These are phyloP conservation scores for Cotoneaster glaucophyllus DNA, from an alignment of 306 rosid species.

Conservation along the genomic window DNA sequence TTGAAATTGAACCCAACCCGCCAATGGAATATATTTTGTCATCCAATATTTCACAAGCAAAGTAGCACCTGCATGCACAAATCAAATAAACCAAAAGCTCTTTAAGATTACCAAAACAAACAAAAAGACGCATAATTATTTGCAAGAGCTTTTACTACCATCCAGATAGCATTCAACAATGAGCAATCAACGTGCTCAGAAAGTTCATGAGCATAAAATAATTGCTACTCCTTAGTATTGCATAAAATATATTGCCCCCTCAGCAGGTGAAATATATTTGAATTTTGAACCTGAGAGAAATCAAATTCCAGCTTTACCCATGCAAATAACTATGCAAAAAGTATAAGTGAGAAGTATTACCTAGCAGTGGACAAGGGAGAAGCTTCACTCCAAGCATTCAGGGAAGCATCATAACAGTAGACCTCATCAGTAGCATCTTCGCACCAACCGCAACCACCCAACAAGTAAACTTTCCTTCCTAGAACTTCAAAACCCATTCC, in stretches of 20 bases:
- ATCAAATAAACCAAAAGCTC: neutral
- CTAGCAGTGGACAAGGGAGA: conserved; percentile 69
- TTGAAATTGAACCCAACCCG: conserved; percentile 63
- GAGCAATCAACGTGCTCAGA: neutral
- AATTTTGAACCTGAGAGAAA: neutral
- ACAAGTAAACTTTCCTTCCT: conserved; percentile 65
- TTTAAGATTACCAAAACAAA: neutral
- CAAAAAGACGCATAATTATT: neutral
- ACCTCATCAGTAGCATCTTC: conserved; percentile 77
- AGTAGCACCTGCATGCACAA: conserved; percentile 60
- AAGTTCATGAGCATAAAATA: neutral
- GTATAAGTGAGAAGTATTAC: conserved; percentile 29
- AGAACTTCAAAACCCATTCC: conserved; percentile 78
- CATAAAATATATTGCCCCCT: neutral
- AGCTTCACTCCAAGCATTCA: conserved; percentile 53
- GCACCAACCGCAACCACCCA: conserved; percentile 91
- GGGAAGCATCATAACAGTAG: conserved; percentile 56
- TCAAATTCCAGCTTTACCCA: neutral
- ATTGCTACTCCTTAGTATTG: neutral
- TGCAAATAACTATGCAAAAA: conserved; percentile 4
- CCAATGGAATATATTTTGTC: conserved; percentile 74
- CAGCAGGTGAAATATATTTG: neutral
- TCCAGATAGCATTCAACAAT: neutral
- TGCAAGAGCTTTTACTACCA: neutral
- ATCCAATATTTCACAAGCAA: conserved; percentile 70